Base-by-base conservation (phyloP, 2,329 filamentous ascomycete genomes). In the Alternaria solani region DNA sequence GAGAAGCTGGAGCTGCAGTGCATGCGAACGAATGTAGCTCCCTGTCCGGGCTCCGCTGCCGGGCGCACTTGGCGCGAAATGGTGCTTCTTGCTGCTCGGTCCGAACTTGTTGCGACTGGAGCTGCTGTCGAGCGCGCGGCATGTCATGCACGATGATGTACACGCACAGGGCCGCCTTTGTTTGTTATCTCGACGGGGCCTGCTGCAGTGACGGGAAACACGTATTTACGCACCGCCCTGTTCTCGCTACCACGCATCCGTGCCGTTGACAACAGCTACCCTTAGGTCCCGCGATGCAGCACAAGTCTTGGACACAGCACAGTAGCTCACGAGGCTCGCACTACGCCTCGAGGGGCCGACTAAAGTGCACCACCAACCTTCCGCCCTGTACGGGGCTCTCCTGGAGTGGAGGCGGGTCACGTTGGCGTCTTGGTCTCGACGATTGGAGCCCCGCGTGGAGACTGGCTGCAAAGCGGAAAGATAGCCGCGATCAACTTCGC, bases 21-120 rank as follows among this genome's bases (percentile, higher is more conserved):
- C 62, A 64, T 66, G 64, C 59, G 59, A 62, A 53, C 61, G 53
- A 62, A 47, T 43, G 60, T 39, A 51, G 62, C 14, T 62, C 61
- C 65, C 61, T 65, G 60, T 57, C 54, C 52, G 55, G 43, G 55
- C 23, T 61, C 59, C 52, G 51, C 54, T 41, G 39, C 51, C 39
- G 38, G 52, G 51, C 25, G 51, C 52, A 36, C 56, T 61, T 57
- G 51, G 58, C 59, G 38, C 7, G 20, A 32, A 42, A 34, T 25
- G 48, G 43, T n/a, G 34, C 30, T 32, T 38, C 47, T 51, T 38
- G 14, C 56, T 46, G 34, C 56, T 59, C 59, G 64, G 57, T 39
- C 62, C 58, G 57, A 55, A 47, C 47, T 43, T 44, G 55, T 44
- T 51, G 47, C 48, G 51, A 26, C 41, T 55, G 51, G 48, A 53